Conservation (phyloP, 1,284 basidiomycete species). For the Puccinia horiana region DNA sequence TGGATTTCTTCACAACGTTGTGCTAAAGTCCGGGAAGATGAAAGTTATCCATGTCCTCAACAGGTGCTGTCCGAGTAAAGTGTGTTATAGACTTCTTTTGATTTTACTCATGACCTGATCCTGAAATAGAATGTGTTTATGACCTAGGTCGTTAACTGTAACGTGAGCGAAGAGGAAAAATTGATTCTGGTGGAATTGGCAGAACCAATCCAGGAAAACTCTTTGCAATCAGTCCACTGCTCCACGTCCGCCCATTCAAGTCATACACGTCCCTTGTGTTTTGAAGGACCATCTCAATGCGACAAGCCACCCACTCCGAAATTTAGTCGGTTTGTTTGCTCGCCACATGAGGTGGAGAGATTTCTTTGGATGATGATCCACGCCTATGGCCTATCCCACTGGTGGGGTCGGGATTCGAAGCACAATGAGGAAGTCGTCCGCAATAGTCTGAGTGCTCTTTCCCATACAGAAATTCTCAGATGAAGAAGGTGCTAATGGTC, state of each 20-base stretch:
- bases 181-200: conserved; percentile 35
- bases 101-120: neutral
- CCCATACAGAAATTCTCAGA: neutral
- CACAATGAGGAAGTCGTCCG: conserved; percentile 36
- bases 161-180: conserved; percentile 28
- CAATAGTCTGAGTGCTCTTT: conserved; percentile 27
- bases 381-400: conserved; percentile 29
- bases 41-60: conserved; percentile 11
- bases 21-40: neutral
- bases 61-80: conserved; percentile 38
- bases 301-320: conserved; percentile 25
- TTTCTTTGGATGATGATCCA: conserved; percentile 33
- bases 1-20: conserved; percentile 14
- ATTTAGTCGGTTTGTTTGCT: conserved; percentile 38
- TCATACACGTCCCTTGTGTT: neutral
- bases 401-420: conserved; percentile 34
- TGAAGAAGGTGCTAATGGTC: neutral
- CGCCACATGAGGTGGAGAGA: conserved; percentile 26
- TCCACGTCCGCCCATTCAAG: neutral
- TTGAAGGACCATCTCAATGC: neutral
- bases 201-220: conserved; percentile 16
- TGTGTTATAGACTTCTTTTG: neutral
- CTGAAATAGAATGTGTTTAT: neutral
- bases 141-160: conserved; percentile 21
- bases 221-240: neutral